Percentiles rank a stretch among this genome's conserved stretches.
Evolutionary conservation across 192 early-diverging fungal species (phyloP).

Genomic region (Coemansia reversa): DNA sequence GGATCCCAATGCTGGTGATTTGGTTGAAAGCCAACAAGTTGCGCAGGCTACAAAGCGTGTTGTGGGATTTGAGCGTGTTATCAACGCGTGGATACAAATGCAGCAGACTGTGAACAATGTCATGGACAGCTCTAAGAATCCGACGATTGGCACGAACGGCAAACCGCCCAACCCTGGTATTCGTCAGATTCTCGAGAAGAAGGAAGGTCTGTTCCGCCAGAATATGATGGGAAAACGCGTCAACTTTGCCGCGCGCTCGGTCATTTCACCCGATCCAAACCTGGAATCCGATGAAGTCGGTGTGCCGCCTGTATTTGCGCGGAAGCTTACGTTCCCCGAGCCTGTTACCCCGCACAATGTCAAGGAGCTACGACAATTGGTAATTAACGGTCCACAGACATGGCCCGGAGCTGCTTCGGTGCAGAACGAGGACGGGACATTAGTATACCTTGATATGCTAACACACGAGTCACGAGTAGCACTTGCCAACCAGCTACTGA

Average conservation of each 20-base stretch:
- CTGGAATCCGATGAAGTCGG: slow-evolving; percentile 98
- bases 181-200: slow-evolving; percentile 96
- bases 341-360: slow-evolving; percentile 96
- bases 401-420: slow-evolving; percentile 98
- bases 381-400: slow-evolving; percentile 90
- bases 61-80: slow-evolving; percentile 44
- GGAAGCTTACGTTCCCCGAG: slow-evolving; percentile 94
- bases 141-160: slow-evolving; percentile 59
- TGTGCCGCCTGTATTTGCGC: slow-evolving; percentile 94
- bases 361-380: slow-evolving; percentile 82
- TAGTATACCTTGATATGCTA: slow-evolving; percentile 76
- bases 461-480: slow-evolving; percentile 88
- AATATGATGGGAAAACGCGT: slow-evolving; percentile 99
- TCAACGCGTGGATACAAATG: slow-evolving; percentile 71
- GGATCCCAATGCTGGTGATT: slow-evolving; percentile 19
- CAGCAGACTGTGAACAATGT: slow-evolving; percentile 90
- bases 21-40: slow-evolving; percentile 17
- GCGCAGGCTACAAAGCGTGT: slow-evolving; percentile 26
- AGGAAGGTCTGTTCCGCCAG: slow-evolving; percentile 98
- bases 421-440: slow-evolving; percentile 92
- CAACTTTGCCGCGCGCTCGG: slow-evolving; percentile 96
- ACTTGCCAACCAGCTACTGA: slow-evolving; percentile 90
- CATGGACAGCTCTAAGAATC: slow-evolving; percentile 90
- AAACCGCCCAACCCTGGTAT: slow-evolving; percentile 83
- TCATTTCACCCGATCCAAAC: slow-evolving; percentile 97